These are phyloP conservation scores for Fraxinus greggii DNA, from an alignment of 305 asterid species.

Conservation along the genomic window DNA sequence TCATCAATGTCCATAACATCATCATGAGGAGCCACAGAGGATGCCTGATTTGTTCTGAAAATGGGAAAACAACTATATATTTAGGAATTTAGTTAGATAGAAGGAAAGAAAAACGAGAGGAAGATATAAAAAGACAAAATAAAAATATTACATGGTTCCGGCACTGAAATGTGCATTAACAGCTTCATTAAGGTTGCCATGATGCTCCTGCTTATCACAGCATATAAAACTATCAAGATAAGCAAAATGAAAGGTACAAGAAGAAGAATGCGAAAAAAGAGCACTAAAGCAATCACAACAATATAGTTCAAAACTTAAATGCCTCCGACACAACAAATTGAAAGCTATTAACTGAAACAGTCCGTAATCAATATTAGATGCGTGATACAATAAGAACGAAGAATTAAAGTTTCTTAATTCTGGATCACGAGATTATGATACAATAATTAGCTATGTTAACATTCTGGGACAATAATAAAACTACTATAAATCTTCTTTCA, in stretches of 20 bases:
- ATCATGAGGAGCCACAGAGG: slow-evolving; percentile 45
- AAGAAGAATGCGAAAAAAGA: neutral
- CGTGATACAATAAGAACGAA: neutral
- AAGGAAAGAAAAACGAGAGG: slow-evolving; percentile 14
- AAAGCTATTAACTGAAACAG: neutral
- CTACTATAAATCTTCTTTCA: neutral
- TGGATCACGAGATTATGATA: neutral
- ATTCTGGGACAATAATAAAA: neutral
- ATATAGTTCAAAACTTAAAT: neutral
- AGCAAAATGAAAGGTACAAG: neutral
- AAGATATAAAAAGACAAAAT: slow-evolving; percentile 4
- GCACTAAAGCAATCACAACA: neutral
- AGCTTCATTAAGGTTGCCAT: slow-evolving; percentile 76
- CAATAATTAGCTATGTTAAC: neutral
- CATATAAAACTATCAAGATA: slow-evolving; percentile 25
- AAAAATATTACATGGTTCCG: slow-evolving; percentile 57
- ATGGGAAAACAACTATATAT: slow-evolving; percentile 14
- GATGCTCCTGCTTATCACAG: slow-evolving; percentile 66
- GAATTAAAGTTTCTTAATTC: neutral
- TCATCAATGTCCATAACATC: slow-evolving; percentile 89
- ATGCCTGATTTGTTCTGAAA: slow-evolving; percentile 50
- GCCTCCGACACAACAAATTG: neutral
- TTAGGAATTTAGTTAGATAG: neutral
- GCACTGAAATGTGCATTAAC: slow-evolving; percentile 78
- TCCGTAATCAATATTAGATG: neutral